A percentile compares a stretch with the other conserved stretches of the same genome.
Evolutionary conservation across 345 rosid genomes (phyloP).

Genomic region (Eucalyptus sp.): DNA sequence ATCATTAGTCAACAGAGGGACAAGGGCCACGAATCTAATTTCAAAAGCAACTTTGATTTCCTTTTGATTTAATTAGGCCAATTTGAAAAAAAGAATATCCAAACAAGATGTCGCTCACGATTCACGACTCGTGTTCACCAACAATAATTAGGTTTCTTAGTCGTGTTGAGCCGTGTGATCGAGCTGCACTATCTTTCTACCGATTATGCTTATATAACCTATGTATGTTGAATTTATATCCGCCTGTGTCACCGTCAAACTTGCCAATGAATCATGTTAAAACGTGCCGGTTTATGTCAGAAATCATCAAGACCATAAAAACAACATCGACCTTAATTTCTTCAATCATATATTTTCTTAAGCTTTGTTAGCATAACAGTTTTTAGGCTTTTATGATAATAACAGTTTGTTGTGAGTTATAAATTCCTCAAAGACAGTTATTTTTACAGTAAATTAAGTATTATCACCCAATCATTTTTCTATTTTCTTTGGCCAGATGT

Average conservation of each 20-base stretch:
- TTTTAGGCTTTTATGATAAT: rapidly evolving
- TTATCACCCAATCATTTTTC: no score
- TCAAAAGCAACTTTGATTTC: not conserved
- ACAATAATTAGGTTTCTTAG: not conserved
- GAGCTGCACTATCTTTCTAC: not conserved
- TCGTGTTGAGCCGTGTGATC: not conserved
- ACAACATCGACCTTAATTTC: not conserved
- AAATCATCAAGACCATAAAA: not conserved
- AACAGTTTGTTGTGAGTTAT: rapidly evolving
- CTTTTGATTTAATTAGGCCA: not conserved
- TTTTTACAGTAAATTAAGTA: no score
- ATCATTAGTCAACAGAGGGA: not conserved
- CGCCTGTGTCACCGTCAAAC: not conserved
- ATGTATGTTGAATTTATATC: not conserved
- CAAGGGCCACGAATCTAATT: not conserved
- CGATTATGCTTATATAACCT: not conserved
- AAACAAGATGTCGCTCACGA: not conserved
- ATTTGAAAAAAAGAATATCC: not conserved
- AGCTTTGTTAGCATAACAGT: no score
- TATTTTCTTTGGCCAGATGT: not conserved
- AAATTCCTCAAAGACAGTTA: rapidly evolving
- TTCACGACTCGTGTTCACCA: not conserved
- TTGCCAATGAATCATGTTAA: rapidly evolving
- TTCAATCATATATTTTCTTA: not conserved
- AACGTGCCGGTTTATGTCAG: not conserved